Evolutionary conservation across 208 protist genomes (phyloP), one percentile per base, ranked within the genome.

Genomic region (Crithidia bombi): DNA sequence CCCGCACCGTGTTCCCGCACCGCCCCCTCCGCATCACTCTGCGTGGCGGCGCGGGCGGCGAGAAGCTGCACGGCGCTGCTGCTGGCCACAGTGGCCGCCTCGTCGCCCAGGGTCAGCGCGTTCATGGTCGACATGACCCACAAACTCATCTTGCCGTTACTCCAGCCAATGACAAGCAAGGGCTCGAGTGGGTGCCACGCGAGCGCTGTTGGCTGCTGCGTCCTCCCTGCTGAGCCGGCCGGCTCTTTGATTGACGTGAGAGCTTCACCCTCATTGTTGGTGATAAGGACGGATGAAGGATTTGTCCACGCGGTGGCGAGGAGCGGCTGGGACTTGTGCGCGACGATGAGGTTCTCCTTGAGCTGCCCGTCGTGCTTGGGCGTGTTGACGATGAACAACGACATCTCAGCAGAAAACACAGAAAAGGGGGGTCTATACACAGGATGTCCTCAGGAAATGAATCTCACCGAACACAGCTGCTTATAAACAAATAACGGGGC

Each of bases 171-270:
- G 12, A 83, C 67, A 7, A 98, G 72, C 25, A 93, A 49, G 26
- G 73, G 33, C 39, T 90, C 75, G 10, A 57, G 78, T 14, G 95
- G 95, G 69, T 98, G 95, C 95, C 95, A 98, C 11, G 83, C 76
- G 25, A 97, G 72, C 25, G 75, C 63, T 7, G 87, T 88, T 6
- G 62, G 44, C 65, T 62, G 65, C 71, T 78, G 54, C 38, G 65
- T 71, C 49, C 73, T 46, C 46, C 73, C 73, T 19, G 56, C 54
- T 19, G 73, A 61, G 10, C 65, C 56, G 0, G 51, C 66, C 9
- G 78, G 85, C 41, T 80, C 72, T 19, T 86, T 63, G 6, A 92
- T 69, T 5, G 70, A 66, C 0, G 82, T 78, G 21, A 94, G 78
- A n/a, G 78, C 63, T 46, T 96, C 91, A 14, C 91, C 91, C 55